Conservation (phyloP, 23 red algal species). For the Gracilaria caudata region DNA sequence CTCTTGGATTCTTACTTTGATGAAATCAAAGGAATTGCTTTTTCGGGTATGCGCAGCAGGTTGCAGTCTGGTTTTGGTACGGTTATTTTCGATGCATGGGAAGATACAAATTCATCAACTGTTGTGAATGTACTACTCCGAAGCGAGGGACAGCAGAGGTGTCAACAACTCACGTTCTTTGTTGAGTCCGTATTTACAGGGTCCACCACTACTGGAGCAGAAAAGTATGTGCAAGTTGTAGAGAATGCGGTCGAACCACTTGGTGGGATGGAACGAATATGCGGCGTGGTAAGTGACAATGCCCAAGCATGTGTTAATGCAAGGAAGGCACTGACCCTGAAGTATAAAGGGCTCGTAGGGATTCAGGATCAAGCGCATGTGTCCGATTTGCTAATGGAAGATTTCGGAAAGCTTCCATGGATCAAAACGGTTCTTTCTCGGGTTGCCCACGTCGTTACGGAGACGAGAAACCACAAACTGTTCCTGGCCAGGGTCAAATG, state of each 20-base stretch:
- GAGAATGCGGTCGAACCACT: constrained; percentile 21
- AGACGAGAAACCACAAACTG: not conserved
- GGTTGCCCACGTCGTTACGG: not conserved
- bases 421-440: not conserved
- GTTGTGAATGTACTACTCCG: constrained; percentile 32
- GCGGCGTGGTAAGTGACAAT: constrained; percentile 40
- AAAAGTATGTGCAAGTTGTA: constrained; percentile 35
- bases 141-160: constrained; percentile 14
- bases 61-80: constrained; percentile 23
- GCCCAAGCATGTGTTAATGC: constrained; percentile 5
- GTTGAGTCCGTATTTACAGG: constrained; percentile 31
- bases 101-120: not conserved
- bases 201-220: not conserved
- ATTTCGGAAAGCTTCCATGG: constrained; percentile 21
- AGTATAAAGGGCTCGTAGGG: constrained; percentile 5
- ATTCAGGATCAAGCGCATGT: constrained; percentile 35
- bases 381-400: constrained; percentile 20
- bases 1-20: not conserved
- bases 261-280: constrained; percentile 28
- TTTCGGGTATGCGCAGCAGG: not conserved
- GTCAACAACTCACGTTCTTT: constrained; percentile 23
- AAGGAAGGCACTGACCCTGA: constrained; percentile 2
- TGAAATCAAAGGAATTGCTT: constrained; percentile 13
- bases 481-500: not conserved
- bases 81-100: constrained; percentile 30